Conservation (phyloP, 2,329 filamentous ascomycete genomes). For the Phaeosphaeria sp. region DNA sequence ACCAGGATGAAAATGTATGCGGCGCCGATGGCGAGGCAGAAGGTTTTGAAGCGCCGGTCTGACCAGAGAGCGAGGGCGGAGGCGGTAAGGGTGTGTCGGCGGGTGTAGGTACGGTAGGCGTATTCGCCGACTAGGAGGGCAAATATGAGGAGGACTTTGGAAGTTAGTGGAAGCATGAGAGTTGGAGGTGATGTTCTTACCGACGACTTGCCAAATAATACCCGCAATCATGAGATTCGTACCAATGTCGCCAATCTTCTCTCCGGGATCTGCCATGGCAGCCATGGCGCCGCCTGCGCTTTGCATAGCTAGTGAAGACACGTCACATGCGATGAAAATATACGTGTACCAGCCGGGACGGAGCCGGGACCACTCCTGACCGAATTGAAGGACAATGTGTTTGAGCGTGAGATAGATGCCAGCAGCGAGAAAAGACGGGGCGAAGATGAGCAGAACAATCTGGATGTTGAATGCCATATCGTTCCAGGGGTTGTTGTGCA, state of each 20-base stretch:
- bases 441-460: slow-evolving; percentile 63
- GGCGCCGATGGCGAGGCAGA: slow-evolving; percentile 35
- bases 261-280: slow-evolving; percentile 52
- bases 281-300: slow-evolving; percentile 63
- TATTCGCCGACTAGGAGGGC: slow-evolving; percentile 48
- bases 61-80: slow-evolving; percentile 16
- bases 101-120: slow-evolving; percentile 25
- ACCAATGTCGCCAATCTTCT: slow-evolving; percentile 50
- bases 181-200: slow-evolving; percentile 43
- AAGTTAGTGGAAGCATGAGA: slow-evolving; percentile 5
- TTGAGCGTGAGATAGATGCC: slow-evolving; percentile 63
- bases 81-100: slow-evolving; percentile 17
- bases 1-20: slow-evolving; percentile 54
- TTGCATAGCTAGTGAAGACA: slow-evolving; percentile 63
- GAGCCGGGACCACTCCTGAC: slow-evolving; percentile 38
- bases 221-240: slow-evolving; percentile 64
- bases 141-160: slow-evolving; percentile 53
- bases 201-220: slow-evolving; percentile 62
- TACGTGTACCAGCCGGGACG: slow-evolving; percentile 57
- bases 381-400: slow-evolving; percentile 61
- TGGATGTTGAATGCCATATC: slow-evolving; percentile 56
- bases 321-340: slow-evolving; percentile 64
- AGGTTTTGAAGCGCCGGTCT: slow-evolving; percentile 24
- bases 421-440: slow-evolving; percentile 62
- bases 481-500: slow-evolving; percentile 61